phyloP scores from a whole-genome alignment of 2,329 filamentous ascomycete species.

The Penicillium sp. region DNA sequence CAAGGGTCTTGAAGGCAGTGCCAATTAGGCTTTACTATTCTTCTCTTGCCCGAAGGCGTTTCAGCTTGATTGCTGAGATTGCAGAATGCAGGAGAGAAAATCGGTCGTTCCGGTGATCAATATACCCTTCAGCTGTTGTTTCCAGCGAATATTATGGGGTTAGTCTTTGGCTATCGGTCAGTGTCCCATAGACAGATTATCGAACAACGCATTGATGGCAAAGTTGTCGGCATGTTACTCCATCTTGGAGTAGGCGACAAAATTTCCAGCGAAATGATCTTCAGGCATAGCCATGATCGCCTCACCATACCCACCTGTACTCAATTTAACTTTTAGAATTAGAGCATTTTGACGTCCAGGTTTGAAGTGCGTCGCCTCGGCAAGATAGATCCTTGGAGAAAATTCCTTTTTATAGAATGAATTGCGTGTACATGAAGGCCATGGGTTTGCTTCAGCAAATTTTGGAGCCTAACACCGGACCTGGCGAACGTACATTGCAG shows the following conservation, averaged over 20 bases:
- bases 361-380: conserved; percentile 1
- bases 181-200: not conserved
- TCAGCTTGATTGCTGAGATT: not conserved
- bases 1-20: not conserved
- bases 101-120: not conserved
- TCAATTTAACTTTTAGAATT: not conserved
- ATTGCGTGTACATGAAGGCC: not conserved
- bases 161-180: not conserved
- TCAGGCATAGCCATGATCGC: not conserved
- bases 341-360: not conserved
- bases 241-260: not conserved
- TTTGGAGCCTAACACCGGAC: conserved; percentile 12
- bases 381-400: not conserved
- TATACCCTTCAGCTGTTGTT: not conserved
- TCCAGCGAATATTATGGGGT: not conserved
- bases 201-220: not conserved
- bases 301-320: not conserved
- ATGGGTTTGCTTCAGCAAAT: not conserved
- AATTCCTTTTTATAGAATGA: conserved; percentile 6
- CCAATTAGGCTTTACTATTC: not conserved
- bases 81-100: not conserved
- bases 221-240: not conserved
- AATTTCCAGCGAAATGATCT: not conserved
- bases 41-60: not conserved
- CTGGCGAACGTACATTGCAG: conserved; percentile 4